Conservation (phyloP, 2,329 filamentous ascomycete genomes). For the Geosmithia morbida region DNA sequence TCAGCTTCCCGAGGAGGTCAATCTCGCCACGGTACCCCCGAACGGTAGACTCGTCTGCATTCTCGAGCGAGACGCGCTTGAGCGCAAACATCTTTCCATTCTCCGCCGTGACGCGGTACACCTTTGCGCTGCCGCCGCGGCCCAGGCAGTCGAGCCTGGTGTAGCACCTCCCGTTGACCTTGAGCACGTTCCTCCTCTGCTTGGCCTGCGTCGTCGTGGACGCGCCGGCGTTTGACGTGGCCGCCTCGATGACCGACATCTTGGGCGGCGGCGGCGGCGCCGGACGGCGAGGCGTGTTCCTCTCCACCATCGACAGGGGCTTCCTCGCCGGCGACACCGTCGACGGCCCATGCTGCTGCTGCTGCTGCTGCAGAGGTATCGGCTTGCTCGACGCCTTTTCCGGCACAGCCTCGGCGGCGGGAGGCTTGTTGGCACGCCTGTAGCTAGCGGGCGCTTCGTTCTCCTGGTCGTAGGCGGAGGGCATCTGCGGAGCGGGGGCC, state of each 20-base stretch:
- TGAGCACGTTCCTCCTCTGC: slow-evolving; percentile 70
- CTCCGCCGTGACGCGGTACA: slow-evolving; percentile 93
- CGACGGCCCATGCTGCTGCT: not conserved
- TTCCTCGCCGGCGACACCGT: slow-evolving; percentile 39
- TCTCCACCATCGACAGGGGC: slow-evolving; percentile 32
- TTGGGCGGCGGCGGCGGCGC: slow-evolving; percentile 80
- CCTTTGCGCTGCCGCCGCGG: slow-evolving; percentile 82
- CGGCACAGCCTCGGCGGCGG: slow-evolving; percentile 31
- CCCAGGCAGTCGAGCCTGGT: slow-evolving; percentile 83
- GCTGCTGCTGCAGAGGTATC: not conserved
- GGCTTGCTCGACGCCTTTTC: slow-evolving; percentile 24
- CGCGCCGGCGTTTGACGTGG: slow-evolving; percentile 70
- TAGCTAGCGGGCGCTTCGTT: slow-evolving; percentile 65
- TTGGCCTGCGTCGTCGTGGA: slow-evolving; percentile 56
- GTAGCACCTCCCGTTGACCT: slow-evolving; percentile 83
- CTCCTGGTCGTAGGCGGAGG: slow-evolving; percentile 64
- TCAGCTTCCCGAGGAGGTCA: slow-evolving; percentile 69
- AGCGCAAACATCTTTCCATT: slow-evolving; percentile 92
- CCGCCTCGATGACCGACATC: slow-evolving; percentile 91
- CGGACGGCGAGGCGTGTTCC: slow-evolving; percentile 62
- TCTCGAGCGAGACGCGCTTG: slow-evolving; percentile 83
- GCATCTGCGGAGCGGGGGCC: slow-evolving; percentile 26
- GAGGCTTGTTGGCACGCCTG: slow-evolving; percentile 38
- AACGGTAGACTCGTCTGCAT: slow-evolving; percentile 72
- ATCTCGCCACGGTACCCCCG: slow-evolving; percentile 92